phyloP scores from a whole-genome alignment of 176 grass and related monocot species.

The Cocos nucifera region DNA sequence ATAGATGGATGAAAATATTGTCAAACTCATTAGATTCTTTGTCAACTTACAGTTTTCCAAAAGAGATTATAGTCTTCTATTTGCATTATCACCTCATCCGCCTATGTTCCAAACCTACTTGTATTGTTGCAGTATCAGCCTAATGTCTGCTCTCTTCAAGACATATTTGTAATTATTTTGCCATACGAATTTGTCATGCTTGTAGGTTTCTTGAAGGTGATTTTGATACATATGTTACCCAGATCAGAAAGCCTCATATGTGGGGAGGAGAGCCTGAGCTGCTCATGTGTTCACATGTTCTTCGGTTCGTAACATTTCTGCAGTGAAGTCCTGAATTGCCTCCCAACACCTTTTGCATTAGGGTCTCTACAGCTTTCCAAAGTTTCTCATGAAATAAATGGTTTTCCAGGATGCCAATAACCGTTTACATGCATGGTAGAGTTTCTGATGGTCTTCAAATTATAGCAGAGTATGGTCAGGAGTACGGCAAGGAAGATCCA shows the following conservation, averaged over 20 bases:
- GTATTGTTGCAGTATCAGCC: too few species aligned
- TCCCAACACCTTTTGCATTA: not conserved
- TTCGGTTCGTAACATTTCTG: conserved; percentile 31
- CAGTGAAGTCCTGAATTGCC: too few species aligned
- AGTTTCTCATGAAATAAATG: not conserved
- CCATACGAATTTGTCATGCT: too few species aligned
- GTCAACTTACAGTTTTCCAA: too few species aligned
- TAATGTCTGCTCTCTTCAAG: too few species aligned
- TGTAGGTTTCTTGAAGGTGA: conserved; percentile 81
- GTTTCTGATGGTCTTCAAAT: conserved; percentile 45
- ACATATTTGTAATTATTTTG: too few species aligned
- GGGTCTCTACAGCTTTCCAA: not conserved
- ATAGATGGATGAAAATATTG: too few species aligned
- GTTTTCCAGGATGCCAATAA: conserved; percentile 68
- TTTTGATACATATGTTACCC: conserved; percentile 80
- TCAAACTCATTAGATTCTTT: too few species aligned
- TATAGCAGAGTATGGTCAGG: conserved; percentile 94
- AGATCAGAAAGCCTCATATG: conserved; percentile 79
- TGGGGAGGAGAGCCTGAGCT: conserved; percentile 93
- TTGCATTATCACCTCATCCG: too few species aligned
- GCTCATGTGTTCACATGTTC: conserved; percentile 95
- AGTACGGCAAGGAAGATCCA: conserved; percentile 85
- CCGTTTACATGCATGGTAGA: conserved; percentile 76
- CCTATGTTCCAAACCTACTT: too few species aligned
- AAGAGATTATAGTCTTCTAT: too few species aligned